Conservation (phyloP, 148 eudicot species). For the Camellia japonica region DNA sequence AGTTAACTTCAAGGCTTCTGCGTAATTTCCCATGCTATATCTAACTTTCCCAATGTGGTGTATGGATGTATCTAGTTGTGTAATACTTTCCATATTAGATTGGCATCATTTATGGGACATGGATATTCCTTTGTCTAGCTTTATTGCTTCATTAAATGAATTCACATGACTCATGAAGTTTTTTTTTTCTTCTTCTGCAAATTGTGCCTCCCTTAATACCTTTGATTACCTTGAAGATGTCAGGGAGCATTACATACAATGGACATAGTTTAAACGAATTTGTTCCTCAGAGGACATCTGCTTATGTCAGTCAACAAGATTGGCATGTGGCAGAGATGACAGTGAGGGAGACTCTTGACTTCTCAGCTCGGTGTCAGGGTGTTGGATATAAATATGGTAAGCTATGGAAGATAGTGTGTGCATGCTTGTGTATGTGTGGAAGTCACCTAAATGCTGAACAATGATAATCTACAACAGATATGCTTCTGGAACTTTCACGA, state of each 20-base stretch:
- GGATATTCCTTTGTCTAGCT: not conserved
- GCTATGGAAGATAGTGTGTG: constrained; percentile 17
- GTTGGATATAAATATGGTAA: constrained; percentile 95
- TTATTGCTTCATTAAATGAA: not conserved
- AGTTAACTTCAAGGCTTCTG: not conserved
- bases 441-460: constrained; percentile 24
- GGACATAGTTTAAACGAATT: constrained; percentile 88
- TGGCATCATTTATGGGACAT: not conserved
- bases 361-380: constrained; percentile 93
- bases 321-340: constrained; percentile 98
- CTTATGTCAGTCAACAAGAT: constrained; percentile 96
- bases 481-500: constrained; percentile 93
- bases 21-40: not conserved
- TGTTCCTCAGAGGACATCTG: constrained; percentile 94
- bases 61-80: not conserved
- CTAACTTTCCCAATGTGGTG: not conserved
- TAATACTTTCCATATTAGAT: not conserved
- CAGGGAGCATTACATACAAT: constrained; percentile 91
- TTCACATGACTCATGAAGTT: not conserved
- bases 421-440: not conserved
- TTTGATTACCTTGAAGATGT: constrained; percentile 59
- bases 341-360: constrained; percentile 89
- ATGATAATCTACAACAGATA: constrained; percentile 49
- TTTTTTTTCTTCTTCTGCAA: not conserved
- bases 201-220: constrained; percentile 19